phyloP scores from a whole-genome alignment of 176 grass and related monocot species.

The Urochloa ruziziensis region DNA sequence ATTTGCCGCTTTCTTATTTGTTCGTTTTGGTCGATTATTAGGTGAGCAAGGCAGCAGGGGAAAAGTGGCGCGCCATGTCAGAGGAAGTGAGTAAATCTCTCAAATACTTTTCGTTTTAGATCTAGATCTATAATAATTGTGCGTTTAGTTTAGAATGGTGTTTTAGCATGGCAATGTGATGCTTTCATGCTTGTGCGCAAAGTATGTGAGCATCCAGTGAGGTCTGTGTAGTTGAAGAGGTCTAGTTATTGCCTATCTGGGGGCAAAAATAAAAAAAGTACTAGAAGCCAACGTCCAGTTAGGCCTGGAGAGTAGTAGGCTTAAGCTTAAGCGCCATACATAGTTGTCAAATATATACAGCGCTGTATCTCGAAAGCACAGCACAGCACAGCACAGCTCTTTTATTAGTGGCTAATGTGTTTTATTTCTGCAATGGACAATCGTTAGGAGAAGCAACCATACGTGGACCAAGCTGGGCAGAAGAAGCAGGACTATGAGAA shows the following conservation, averaged over 20 bases:
- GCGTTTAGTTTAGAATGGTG: background rate
- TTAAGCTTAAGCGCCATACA: background rate
- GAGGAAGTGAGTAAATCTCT: slow-evolving; percentile 55
- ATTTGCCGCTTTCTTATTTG: slow-evolving; percentile 18
- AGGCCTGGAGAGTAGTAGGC: background rate
- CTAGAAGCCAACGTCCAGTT: background rate
- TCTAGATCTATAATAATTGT: background rate
- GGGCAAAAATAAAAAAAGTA: background rate
- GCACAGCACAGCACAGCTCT: background rate
- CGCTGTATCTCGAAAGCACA: background rate
- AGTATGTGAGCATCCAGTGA: too few species aligned
- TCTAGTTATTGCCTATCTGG: background rate
- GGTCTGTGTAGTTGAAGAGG: background rate
- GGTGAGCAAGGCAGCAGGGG: slow-evolving; percentile 87
- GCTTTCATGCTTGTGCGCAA: background rate
- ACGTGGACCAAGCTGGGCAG: slow-evolving; percentile 64
- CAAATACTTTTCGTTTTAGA: background rate
- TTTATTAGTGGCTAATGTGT: background rate
- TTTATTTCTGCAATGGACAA: background rate
- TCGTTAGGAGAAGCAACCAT: slow-evolving; percentile 81
- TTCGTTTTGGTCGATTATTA: slow-evolving; percentile 26
- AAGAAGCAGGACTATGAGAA: slow-evolving; percentile 78
- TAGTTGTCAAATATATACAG: background rate
- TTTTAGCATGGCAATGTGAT: background rate
- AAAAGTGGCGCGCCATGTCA: slow-evolving; percentile 68